phyloP scores from a whole-genome alignment of 2,329 filamentous ascomycete genomes.

The Pestalotiopsis fici region DNA sequence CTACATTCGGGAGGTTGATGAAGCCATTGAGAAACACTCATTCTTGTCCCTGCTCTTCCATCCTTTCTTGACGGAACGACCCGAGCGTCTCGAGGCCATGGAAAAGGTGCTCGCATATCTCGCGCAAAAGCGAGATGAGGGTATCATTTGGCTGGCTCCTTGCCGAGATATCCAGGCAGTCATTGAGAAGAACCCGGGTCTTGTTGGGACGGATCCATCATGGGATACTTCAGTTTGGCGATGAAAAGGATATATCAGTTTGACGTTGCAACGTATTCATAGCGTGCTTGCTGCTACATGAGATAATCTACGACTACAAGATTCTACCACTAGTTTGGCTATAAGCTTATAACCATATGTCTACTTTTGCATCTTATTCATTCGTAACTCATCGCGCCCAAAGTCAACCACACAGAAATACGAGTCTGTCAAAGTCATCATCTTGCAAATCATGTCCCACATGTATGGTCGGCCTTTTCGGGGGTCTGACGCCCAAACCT shows the following conservation, averaged over 20 bases:
- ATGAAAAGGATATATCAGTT: background rate
- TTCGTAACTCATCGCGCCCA: too few species aligned
- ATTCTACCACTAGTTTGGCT: too few species aligned
- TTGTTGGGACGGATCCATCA: background rate
- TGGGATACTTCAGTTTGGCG: background rate
- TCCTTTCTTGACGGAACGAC: background rate
- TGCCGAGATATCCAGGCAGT: background rate
- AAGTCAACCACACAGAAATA: too few species aligned
- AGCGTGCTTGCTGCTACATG: too few species aligned
- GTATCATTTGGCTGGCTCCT: background rate
- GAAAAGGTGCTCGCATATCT: background rate
- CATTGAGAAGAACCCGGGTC: background rate
- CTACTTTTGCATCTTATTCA: too few species aligned
- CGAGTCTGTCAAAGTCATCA: too few species aligned
- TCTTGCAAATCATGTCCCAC: too few species aligned
- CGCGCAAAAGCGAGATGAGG: background rate
- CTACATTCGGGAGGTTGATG: background rate
- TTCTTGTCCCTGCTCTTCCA: background rate
- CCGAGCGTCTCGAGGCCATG: background rate
- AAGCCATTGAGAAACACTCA: background rate
- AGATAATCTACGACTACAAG: too few species aligned
- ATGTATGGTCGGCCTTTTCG: too few species aligned
- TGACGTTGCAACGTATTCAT: too few species aligned
- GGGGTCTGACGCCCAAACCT: too few species aligned
- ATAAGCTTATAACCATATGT: too few species aligned